Percentiles rank a stretch among this genome's conserved stretches.
phyloP scores from a whole-genome alignment of 192 early-diverging fungal genomes.

The Coemansia sp. region DNA sequence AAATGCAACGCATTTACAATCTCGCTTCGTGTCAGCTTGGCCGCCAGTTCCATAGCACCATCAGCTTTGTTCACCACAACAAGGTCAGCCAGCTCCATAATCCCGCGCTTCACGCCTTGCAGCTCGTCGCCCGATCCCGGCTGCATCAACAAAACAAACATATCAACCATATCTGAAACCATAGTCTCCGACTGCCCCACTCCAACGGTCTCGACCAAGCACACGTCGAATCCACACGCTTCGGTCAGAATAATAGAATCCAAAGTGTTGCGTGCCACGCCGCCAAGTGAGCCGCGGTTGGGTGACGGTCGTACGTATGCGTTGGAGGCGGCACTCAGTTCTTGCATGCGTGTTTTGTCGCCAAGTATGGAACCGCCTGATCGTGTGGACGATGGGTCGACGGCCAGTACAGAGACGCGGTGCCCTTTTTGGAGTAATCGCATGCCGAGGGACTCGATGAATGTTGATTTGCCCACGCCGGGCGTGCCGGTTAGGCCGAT shows the following conservation, averaged over 20 bases:
- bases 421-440: constrained; percentile 65
- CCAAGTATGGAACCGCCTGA: constrained; percentile 84
- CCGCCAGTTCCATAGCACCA: constrained; percentile 63
- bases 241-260: constrained; percentile 80
- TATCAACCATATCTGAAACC: constrained; percentile 86
- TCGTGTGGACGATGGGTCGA: constrained; percentile 77
- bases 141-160: constrained; percentile 77
- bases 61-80: constrained; percentile 83
- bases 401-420: constrained; percentile 75
- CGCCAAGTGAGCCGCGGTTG: constrained; percentile 70
- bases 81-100: constrained; percentile 81
- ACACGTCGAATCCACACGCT: constrained; percentile 77
- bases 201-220: constrained; percentile 82
- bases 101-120: constrained; percentile 88
- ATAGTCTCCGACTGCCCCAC: constrained; percentile 87
- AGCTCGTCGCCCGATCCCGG: constrained; percentile 85
- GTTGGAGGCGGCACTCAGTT: constrained; percentile 58
- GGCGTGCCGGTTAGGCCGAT: constrained; percentile 80
- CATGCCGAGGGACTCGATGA: constrained; percentile 83
- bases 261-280: constrained; percentile 76
- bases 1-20: constrained; percentile 29
- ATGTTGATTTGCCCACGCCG: constrained; percentile 85
- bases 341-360: constrained; percentile 84
- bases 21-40: constrained; percentile 65
- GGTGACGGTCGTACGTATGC: constrained; percentile 83